phyloP scores from a whole-genome alignment of 768 basidiomycete genomes.

The Lactarius trivialis region DNA sequence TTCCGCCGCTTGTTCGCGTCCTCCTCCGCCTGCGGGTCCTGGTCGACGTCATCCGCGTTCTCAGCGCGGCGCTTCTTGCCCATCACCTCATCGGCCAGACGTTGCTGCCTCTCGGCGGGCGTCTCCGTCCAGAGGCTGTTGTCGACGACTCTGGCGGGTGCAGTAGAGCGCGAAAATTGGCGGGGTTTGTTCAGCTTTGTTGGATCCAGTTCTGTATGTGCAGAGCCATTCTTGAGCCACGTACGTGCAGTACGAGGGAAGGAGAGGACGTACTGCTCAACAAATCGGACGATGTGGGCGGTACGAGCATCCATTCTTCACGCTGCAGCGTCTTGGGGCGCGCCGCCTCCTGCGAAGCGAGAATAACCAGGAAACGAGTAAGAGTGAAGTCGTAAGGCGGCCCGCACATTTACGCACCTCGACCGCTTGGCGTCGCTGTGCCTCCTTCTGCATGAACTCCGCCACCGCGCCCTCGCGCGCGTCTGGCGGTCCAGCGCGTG shows the following conservation, averaged over 20 bases:
- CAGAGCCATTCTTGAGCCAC: background rate
- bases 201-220: conserved; percentile 70
- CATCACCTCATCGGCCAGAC: conserved; percentile 90
- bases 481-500: background rate
- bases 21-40: conserved; percentile 35
- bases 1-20: conserved; percentile 50
- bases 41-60: conserved; percentile 46
- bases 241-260: background rate
- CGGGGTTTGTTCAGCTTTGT: conserved; percentile 67
- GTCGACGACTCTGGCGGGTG: conserved; percentile 40
- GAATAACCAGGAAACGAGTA: background rate
- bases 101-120: conserved; percentile 83
- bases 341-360: conserved; percentile 50
- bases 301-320: conserved; percentile 98
- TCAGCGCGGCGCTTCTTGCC: conserved; percentile 77
- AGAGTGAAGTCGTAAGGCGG: background rate
- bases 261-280: conserved; percentile 52
- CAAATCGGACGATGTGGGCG: conserved; percentile 76
- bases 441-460: conserved; percentile 83
- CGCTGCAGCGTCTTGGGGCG: conserved; percentile 75
- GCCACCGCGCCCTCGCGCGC: conserved; percentile 54
- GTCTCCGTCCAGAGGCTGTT: conserved; percentile 94
- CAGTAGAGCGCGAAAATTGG: conserved; percentile 61
- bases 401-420: conserved; percentile 41
- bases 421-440: conserved; percentile 59